Base-by-base conservation (phyloP, 75 land plant species). In the Pseudotsuga menziesii region DNA sequence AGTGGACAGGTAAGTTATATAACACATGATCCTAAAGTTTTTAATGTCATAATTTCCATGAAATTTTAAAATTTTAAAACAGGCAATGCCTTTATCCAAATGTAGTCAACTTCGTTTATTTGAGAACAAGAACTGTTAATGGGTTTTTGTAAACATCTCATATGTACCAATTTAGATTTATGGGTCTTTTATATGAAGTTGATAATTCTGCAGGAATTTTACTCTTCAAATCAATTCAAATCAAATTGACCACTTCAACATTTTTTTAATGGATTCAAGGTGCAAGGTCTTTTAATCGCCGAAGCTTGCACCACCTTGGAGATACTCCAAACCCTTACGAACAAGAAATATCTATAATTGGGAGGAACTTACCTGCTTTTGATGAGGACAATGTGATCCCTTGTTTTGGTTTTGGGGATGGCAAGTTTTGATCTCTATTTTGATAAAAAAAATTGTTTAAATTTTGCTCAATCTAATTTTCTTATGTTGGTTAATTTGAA, bases 331-430 rank as follows among this genome's bases (percentile, higher is more conserved):
- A 94, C 76, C 97, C 97, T 27, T 93, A 93, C 72, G 96, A 93
- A 59, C 87, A 89, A 78, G 96, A 94, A 41, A 78, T 93, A 67
- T 80, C 92, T 17, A 94, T 94, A 23, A 86, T 94, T 78, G 97
- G 97, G 17, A 77, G 80, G 72, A 94, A 94, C 54, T 78, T 94
- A 17, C 82, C 94, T 27, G 69, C 75, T 14, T 94, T 94, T 83
- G 96, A 93, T 77, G 96, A 93, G 54, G 96, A 93, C 77, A 93
- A 93, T 59, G 69, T 93, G 36, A 94, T 94, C 57, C 97, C 94
- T 5, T 91, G 94, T 44, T 91, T 89, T 72, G 97, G 97, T 41
- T 94, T 89, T 83, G 94, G 97, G 58, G 97, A 91, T 84, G 90
- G 95, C 89, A 27, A 59, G 77, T 80, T 57, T 26, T 44, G 36